Evolutionary conservation across 345 rosid genomes (phyloP), one percentile per base, ranked within the genome.

Genomic region (Eucalyptus pumila): DNA sequence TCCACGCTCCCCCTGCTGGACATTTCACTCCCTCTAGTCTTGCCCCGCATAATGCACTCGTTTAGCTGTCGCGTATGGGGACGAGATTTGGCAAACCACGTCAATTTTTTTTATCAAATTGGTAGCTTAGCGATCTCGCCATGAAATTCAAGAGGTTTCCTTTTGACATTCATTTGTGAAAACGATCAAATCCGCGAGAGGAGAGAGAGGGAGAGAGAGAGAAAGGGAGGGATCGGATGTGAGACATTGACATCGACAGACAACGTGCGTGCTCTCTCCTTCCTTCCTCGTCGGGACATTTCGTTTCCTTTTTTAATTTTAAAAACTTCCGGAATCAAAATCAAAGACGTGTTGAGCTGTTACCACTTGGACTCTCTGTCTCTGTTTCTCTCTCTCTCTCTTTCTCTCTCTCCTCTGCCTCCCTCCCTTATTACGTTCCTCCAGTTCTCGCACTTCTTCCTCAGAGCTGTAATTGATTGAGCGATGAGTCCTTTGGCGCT

Each of bases 301-400:
- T 51, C 7, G 45, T 51, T 86, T 51, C 65, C 49, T 76, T 40
- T 67, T 32, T 40, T 40, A 40, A 21, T 52, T 40, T 76, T 21
- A 21, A 40, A 50, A 6, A 56, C 14, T 42, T 60, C 30, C 58
- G 89, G 90, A 89, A 88, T 87, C 86, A 62, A 90, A 91, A 87
- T 67, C 89, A 92, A 90, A 90, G 93, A 95, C 96, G 95, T 95
- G 99, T 91, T 94, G 98, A 94, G 97, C 95, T 95, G 97, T 95
- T 92, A 56, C 89, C 94, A 90, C 87, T 37, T 40, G 86, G 86
- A 88, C 89, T 58, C 56, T 21, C 44, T 80, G 86, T 86, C n/a
- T 51, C 50, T 90, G 27, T 56, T 23, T 54, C 58, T 54, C 60
- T 21, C 17, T 49, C 16, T 49, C 81, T 85, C 37, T 52, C 69